Evolutionary conservation across 2,329 filamentous ascomycete genomes (phyloP), one percentile per base, ranked within the genome.

Genomic region (Penicillium thymicola): DNA sequence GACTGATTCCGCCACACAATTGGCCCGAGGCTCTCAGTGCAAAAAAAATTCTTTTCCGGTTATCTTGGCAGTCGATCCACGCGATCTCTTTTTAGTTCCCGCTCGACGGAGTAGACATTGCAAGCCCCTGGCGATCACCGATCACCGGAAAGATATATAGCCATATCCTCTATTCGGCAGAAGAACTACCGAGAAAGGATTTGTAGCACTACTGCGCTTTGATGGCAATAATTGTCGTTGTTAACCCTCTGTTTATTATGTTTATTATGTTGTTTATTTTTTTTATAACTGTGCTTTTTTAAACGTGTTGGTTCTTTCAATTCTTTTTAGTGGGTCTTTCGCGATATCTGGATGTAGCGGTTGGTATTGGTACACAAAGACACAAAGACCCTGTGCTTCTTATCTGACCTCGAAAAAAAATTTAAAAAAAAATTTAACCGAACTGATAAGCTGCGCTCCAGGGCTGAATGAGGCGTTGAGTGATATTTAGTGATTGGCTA

Each of bases 121-220:
- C 23, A 37, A 43, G 45, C 51, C 51, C 52, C 52, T 25, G 56
- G 54, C 57, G 51, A 61, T 60, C 51, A 52, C 41, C 51, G 57
- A 21, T 21, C 21, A 21, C 21, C 21, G 21, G 21, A 30, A 56
- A 27, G 30, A 45, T 45, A 42, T 9, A 14, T 14, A 5, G 14
- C 6, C 40, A 25, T 10, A n/a, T 6, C 14, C 40, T 42, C 10
- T 11, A 9, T 16, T 55, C 46, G 40, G 46, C 23, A 40, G 14
- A 7, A 25, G 38, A 51, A 38, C 30, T 41, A 21, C n/a, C 45
- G n/a, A 28, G 16, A 43, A 18, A 49, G 36, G 9, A 46, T 10
- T n/a, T 11, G 3, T 7, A 23, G 2, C 10, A 13, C 16, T 5
- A 4, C 9, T 23, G 10, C 7, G 23, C 32, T 36, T 48, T 7